Percentiles rank a stretch among this genome's conserved stretches.
These are phyloP conservation scores for Talinum fruticosum DNA, from an alignment of 148 eudicot genomes.

Conservation along the genomic window DNA sequence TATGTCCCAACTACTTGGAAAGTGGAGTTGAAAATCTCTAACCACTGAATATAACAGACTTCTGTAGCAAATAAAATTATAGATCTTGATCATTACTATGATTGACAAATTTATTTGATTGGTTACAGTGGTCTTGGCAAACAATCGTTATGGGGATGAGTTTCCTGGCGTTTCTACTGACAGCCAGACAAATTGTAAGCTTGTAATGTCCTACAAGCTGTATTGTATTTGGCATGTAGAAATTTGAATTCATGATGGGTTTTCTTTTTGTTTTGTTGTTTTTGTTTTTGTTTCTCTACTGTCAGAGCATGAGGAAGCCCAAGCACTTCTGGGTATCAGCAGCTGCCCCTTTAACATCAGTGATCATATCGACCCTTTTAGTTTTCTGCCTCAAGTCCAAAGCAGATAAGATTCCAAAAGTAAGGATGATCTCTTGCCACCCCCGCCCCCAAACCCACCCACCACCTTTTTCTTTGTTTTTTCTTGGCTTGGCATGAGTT, in stretches of 20 bases:
- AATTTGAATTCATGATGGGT: neutral
- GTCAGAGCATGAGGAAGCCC: constrained; percentile 63
- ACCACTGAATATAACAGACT: neutral
- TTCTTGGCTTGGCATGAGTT: constrained; percentile 21
- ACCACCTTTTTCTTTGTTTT: neutral
- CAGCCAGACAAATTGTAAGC: constrained; percentile 74
- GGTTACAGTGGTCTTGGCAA: constrained; percentile 92
- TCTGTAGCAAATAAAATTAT: neutral
- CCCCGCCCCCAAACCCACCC: constrained; percentile 3
- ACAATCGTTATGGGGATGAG: constrained; percentile 68
- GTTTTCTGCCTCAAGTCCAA: constrained; percentile 52
- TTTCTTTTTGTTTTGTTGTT: neutral
- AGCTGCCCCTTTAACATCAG: constrained; percentile 80
- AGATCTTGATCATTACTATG: neutral
- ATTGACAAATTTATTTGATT: neutral
- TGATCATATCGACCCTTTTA: constrained; percentile 62
- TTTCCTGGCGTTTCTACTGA: constrained; percentile 61
- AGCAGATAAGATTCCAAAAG: constrained; percentile 48
- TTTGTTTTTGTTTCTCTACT: constrained; percentile 7
- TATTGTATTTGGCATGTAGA: neutral
- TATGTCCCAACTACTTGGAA: neutral
- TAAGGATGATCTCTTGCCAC: constrained; percentile 32
- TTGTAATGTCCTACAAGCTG: neutral
- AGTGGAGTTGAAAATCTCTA: neutral
- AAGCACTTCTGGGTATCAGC: constrained; percentile 87